phyloP scores from a whole-genome alignment of 768 basidiomycete genomes.

The Xerocomellus intermedius region DNA sequence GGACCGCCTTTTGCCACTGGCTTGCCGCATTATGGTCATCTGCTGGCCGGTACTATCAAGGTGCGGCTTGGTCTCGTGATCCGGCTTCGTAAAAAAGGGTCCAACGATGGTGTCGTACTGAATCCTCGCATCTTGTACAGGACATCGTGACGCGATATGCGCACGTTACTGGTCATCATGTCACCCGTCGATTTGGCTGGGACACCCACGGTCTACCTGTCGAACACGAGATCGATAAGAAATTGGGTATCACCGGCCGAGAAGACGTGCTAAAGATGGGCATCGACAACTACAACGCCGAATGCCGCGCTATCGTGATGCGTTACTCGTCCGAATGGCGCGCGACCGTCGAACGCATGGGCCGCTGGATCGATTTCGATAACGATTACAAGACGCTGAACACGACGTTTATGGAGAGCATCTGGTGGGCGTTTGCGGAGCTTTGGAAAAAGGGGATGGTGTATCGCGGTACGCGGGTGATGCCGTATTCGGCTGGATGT shows the following conservation, averaged over 20 bases:
- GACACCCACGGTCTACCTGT: constrained; percentile 98
- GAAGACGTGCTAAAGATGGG: constrained; percentile 95
- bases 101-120: constrained; percentile 1
- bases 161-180: constrained; percentile 88
- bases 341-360: constrained; percentile 93
- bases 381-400: constrained; percentile 99
- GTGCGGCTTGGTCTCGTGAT: constrained; percentile 39
- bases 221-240: constrained; percentile 99
- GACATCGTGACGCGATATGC: constrained; percentile 98
- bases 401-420: constrained; percentile 91
- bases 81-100: background rate
- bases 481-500: constrained; percentile 97
- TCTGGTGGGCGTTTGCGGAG: constrained; percentile 98
- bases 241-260: constrained; percentile 85
- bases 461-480: constrained; percentile 90
- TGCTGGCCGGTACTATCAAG: constrained; percentile 92
- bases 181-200: constrained; percentile 95
- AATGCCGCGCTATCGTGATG: constrained; percentile 97
- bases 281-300: constrained; percentile 95
- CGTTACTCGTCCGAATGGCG: constrained; percentile 95
- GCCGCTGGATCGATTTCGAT: constrained; percentile 99
- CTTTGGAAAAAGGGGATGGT: constrained; percentile 92
- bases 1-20: constrained; percentile 98
- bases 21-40: constrained; percentile 92
- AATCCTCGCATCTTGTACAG: constrained; percentile 39